Evolutionary conservation across 2,329 filamentous ascomycete species (phyloP).

Genomic region (Talaromyces sp.): DNA sequence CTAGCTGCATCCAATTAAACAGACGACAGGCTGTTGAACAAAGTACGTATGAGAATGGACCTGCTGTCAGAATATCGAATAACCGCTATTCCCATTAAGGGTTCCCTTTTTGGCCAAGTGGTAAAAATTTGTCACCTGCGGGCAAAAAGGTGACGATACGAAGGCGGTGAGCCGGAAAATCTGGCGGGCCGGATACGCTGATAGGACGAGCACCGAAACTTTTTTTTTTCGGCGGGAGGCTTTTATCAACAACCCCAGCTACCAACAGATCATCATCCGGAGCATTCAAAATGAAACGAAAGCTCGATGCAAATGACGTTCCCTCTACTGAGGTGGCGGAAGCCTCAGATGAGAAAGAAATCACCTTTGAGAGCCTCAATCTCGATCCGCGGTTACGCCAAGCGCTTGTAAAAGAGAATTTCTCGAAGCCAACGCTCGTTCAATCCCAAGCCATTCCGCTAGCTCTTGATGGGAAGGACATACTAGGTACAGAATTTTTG

Average conservation of each 20-base stretch:
- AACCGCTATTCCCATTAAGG: too few relatives aligned
- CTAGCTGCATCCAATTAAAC: too few relatives aligned
- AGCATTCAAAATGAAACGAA: constrained; percentile 41
- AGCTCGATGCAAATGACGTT: constrained; percentile 44
- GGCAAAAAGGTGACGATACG: neutral
- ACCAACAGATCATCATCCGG: neutral
- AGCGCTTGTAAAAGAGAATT: constrained; percentile 78
- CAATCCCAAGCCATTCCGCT: constrained; percentile 85
- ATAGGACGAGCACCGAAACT: constrained; percentile 2
- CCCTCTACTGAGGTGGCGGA: constrained; percentile 32
- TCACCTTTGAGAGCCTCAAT: constrained; percentile 68
- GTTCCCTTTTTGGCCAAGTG: too few relatives aligned
- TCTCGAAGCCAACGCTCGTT: constrained; percentile 79
- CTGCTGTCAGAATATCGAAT: too few relatives aligned
- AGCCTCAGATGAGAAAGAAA: constrained; percentile 26
- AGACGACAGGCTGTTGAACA: too few relatives aligned
- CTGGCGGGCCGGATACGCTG: constrained; percentile 7
- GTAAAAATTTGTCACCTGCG: too few relatives aligned
- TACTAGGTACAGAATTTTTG: constrained; percentile 52
- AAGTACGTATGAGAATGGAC: too few relatives aligned
- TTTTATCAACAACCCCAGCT: constrained; percentile 5
- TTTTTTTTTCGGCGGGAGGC: constrained; percentile 10
- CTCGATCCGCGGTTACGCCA: constrained; percentile 83
- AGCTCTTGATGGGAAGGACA: constrained; percentile 79
- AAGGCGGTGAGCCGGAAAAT: constrained; percentile 12